Conservation (phyloP, 73 alveolate genomes). For the Tetrahymena elliotti region DNA sequence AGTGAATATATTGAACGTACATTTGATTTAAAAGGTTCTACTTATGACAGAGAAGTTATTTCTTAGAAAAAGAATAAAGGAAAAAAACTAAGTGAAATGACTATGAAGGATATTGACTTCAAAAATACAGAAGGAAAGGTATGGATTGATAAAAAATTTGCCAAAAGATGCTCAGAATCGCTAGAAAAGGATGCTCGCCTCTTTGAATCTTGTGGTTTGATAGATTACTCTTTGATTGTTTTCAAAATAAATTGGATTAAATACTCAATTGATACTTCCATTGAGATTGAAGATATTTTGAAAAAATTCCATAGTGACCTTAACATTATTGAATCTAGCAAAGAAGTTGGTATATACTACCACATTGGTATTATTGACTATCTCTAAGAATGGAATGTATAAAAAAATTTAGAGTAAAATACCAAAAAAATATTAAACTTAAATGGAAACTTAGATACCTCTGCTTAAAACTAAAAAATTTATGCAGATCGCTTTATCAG, state of each 20-base stretch:
- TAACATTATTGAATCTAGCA: constrained; percentile 11
- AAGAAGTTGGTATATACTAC: constrained; percentile 39
- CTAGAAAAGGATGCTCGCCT: constrained; percentile 48
- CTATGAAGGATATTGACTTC: constrained; percentile 82
- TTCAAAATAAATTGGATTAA: constrained; percentile 10
- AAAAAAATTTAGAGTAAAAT: constrained; percentile 11
- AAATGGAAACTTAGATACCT: constrained; percentile 17
- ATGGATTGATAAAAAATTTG: neutral
- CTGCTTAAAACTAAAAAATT: constrained; percentile 6
- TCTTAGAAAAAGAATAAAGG: constrained; percentile 51
- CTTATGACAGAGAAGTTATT: constrained; percentile 70
- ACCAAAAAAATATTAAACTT: constrained; percentile 22
- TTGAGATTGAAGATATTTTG: neutral
- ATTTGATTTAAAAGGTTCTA: constrained; percentile 88
- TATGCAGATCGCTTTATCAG: neutral
- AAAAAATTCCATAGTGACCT: neutral
- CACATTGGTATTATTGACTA: constrained; percentile 37
- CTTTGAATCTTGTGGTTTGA: constrained; percentile 35
- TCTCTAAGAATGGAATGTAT: constrained; percentile 6
- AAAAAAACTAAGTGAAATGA: constrained; percentile 59
- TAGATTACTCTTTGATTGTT: constrained; percentile 66
- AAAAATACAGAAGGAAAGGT: constrained; percentile 44
- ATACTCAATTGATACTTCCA: neutral
- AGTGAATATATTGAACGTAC: constrained; percentile 66
- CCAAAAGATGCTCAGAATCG: constrained; percentile 7